Base-by-base conservation (phyloP, 2,329 filamentous ascomycete species). In the Talaromyces sp. region DNA sequence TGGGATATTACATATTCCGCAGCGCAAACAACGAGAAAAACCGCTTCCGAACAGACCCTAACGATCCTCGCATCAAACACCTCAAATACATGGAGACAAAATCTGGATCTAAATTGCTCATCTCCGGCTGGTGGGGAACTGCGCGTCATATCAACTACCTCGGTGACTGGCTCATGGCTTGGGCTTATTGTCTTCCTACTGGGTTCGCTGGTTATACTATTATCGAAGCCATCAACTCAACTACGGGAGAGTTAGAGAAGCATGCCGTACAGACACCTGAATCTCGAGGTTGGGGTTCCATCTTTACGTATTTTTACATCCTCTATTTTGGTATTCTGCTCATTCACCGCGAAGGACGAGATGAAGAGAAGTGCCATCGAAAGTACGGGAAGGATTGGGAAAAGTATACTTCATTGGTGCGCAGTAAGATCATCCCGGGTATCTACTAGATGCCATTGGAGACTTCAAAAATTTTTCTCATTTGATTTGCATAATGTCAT, bases 381-480 rank as follows among this genome's bases (percentile, higher is more conserved):
- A 98, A 98, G 84, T 98, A 98, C 73, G 93, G 93, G 31, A 89
- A 89, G 70, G 93, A 97, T 74, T 98, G 94, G 93, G 87, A 93
- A 68, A 86, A 87, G 79, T 98, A 97, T 79, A 93, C 90, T 78
- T 87, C 89, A 78, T 85, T 88, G 74, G 94, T 97, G 52, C 87
- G 84, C 67, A 97, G 86, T 78, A 86, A 89, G 74, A 96, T 98
- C 70, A 79, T 97, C 47, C 94, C 94, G 6, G 90, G 90, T 41
- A 81, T 97, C 19, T 97, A 97, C 80, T 97, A 75, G 37, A 15
- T 33, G 39, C n/a, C n/a, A 15, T n/a, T 10, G n/a, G 11, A 25
- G 3, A 25, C 22, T 37, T 22, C 2, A 43, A 45, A 59, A 45
- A 1, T 3, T 45, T 4, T 43, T 58, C 3, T 43, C n/a, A 27